Percentiles rank a stretch among this genome's conserved stretches.
These are phyloP conservation scores for Calycina marina DNA, from an alignment of 2,329 filamentous ascomycete species.

Conservation along the genomic window DNA sequence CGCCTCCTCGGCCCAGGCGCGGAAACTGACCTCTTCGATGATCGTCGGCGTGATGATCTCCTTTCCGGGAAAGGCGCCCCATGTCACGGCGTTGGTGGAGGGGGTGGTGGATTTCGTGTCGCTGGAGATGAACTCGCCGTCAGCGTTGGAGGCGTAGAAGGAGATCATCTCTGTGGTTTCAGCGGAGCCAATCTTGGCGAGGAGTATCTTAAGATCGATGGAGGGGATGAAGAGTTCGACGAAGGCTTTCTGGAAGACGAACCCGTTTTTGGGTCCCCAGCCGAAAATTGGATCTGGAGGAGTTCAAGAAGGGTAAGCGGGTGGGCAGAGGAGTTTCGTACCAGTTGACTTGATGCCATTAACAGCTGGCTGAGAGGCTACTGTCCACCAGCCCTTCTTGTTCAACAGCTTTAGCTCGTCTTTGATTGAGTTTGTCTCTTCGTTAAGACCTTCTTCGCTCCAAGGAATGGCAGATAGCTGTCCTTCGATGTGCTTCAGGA, in stretches of 20 bases:
- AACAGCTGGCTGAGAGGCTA: constrained; percentile 87
- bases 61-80: constrained; percentile 90
- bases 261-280: constrained; percentile 85
- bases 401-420: constrained; percentile 64
- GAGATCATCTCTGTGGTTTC: constrained; percentile 54
- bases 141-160: constrained; percentile 74
- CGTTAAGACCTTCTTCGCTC: constrained; percentile 77
- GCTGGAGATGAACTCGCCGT: constrained; percentile 58
- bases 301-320: neutral
- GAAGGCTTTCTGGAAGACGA: constrained; percentile 97
- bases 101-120: constrained; percentile 22
- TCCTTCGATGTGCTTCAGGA: constrained; percentile 68
- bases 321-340: too few species aligned
- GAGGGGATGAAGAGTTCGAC: constrained; percentile 85
- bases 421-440: constrained; percentile 74
- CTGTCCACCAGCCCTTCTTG: constrained; percentile 80
- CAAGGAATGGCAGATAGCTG: constrained; percentile 74
- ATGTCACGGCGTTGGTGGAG: constrained; percentile 91
- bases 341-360: constrained; percentile 59
- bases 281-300: constrained; percentile 64
- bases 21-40: constrained; percentile 88
- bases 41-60: constrained; percentile 95
- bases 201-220: constrained; percentile 55
- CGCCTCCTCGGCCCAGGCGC: constrained; percentile 88
- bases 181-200: constrained; percentile 40